Evolutionary conservation across 192 early-diverging fungal genomes (phyloP).

Genomic region (Dissophora globulifera): DNA sequence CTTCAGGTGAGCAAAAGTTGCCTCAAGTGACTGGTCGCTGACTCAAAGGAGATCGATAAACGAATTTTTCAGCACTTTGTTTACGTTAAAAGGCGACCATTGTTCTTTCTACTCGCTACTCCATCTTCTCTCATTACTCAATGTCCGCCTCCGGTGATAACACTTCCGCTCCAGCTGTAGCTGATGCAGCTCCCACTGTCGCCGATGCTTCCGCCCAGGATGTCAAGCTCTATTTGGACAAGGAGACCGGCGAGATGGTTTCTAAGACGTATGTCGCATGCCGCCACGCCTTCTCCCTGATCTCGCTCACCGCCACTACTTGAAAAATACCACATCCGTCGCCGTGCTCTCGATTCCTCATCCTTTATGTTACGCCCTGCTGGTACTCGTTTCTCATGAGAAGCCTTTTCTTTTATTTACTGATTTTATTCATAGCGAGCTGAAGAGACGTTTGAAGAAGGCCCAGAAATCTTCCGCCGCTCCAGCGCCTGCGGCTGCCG

Average conservation of each 20-base stretch:
- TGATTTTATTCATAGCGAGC: conserved; percentile 70
- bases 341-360: not conserved
- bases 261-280: conserved; percentile 84
- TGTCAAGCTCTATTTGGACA: conserved; percentile 75
- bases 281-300: not conserved
- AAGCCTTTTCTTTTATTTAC: not conserved
- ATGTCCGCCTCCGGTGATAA: conserved; percentile 8
- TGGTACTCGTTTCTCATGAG: conserved; percentile 3
- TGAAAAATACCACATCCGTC: too few relatives aligned
- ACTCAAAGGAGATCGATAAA: too few relatives aligned
- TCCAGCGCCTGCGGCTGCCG: conserved; percentile 61
- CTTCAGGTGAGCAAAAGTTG: too few relatives aligned
- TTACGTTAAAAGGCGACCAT: too few relatives aligned
- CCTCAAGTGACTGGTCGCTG: too few relatives aligned
- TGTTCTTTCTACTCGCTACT: not conserved
- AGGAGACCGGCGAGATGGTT: conserved; percentile 91
- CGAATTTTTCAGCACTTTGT: too few relatives aligned
- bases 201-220: conserved; percentile 24
- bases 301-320: too few relatives aligned
- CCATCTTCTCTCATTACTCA: not conserved
- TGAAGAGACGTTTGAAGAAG: conserved; percentile 92
- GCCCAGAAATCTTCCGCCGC: conserved; percentile 67
- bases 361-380: not conserved
- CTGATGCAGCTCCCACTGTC: too few relatives aligned
- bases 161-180: too few relatives aligned